These are phyloP conservation scores for Rhipidocladum racemiflorum DNA, from an alignment of 176 grass and related monocot genomes.

Conservation along the genomic window DNA sequence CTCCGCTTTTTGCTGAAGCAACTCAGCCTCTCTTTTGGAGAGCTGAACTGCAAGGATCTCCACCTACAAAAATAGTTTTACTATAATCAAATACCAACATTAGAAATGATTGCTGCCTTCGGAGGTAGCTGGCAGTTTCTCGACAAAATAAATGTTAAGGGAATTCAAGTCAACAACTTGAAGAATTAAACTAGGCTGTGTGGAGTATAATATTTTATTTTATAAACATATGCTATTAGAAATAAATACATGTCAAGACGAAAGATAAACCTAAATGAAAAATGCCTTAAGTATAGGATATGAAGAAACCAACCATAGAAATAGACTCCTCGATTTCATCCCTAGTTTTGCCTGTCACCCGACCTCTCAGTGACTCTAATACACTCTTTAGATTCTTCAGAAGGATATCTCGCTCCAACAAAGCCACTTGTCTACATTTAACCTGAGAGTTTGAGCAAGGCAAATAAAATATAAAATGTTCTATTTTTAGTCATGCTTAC, in stretches of 20 bases:
- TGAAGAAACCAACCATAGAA: conserved; percentile 69
- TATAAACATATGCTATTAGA: background rate
- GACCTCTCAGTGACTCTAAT: conserved; percentile 61
- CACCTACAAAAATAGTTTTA: conserved; percentile 51
- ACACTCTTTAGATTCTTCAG: conserved; percentile 76
- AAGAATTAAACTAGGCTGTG: conserved; percentile 3
- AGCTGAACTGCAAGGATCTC: conserved; percentile 77
- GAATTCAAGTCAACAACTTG: background rate
- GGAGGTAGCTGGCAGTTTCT: background rate
- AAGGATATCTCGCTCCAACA: conserved; percentile 76
- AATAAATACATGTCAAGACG: background rate
- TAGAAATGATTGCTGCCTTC: background rate
- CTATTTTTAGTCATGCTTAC: background rate
- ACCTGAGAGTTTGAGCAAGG: conserved; percentile 43
- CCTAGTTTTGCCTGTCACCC: conserved; percentile 65
- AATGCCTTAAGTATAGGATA: background rate
- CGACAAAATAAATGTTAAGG: background rate
- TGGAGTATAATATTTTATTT: background rate
- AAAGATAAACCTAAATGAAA: conserved; percentile 9
- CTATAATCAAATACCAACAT: conserved; percentile 28
- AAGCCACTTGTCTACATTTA: conserved; percentile 79
- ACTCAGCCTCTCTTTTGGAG: conserved; percentile 80
- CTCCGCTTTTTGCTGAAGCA: conserved; percentile 81
- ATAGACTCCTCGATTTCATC: conserved; percentile 79
- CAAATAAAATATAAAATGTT: conserved; percentile 10